Base-by-base conservation (phyloP, 2,329 filamentous ascomycete genomes). In the Cryphonectria carpinicola region DNA sequence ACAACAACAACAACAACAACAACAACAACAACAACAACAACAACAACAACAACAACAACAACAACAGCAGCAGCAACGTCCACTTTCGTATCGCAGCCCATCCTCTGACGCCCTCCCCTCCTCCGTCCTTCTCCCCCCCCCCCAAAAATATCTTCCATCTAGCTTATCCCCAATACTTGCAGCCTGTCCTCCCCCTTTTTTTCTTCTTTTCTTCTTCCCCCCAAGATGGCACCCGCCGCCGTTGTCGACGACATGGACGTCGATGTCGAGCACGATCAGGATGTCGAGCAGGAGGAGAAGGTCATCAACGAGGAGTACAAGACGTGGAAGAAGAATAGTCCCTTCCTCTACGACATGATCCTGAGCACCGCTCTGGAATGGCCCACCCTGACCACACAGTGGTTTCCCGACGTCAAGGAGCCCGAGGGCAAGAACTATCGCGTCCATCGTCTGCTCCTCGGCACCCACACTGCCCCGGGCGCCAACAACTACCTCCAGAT, bases 241-340 rank as follows among this genome's bases (percentile, higher is more conserved):
- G 80, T 84, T 63, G 81, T 81, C 60, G 84, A 86, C 70, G 85
- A 87, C 71, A 82, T 84, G 73, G 86, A 87, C 67, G 85, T 84
- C 76, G 82, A 83, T 52, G 82, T 85, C 81, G 82, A 86, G 63
- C 87, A 89, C 72, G 92, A 93, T 67, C 90, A 93, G 71, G 86
- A 91, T 10, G 22, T 13, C 79, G 87, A 93, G 78, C 83, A 89
- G 75, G 90, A 93, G 78, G 92, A 97, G 82, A 94, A 97, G 82
- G 86, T 97, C 72, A 94, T 98, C 82, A 98, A 98, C 76, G 96
- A 99, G 85, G 96, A 99, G 81, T 99, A 99, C 88, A 99, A 99
- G 82, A 98, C 95, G 75, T 99, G 96, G 96, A 99, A 99, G 87
- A 99, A 99, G 86, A 99, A 99, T 83, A 94, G 93, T 74, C 95